phyloP scores from a whole-genome alignment of 331 rosid genomes.

The Malus hybrid region DNA sequence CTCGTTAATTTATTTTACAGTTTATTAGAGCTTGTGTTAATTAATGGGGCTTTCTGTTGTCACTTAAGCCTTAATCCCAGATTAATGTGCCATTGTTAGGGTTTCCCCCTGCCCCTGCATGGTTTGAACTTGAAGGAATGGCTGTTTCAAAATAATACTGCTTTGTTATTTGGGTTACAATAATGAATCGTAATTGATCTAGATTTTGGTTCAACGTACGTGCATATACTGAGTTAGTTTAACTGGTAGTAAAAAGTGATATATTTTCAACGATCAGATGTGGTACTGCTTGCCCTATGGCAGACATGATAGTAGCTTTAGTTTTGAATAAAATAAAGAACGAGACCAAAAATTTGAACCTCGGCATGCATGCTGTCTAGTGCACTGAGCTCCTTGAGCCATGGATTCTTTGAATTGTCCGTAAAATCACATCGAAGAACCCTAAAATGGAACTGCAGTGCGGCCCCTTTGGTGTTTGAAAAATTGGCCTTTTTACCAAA shows the following conservation, averaged over 20 bases:
- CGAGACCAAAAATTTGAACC: not conserved
- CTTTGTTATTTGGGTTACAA: not conserved
- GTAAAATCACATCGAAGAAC: not conserved
- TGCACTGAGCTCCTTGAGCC: not conserved
- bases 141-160: not conserved
- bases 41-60: not conserved
- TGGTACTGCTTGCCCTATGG: not conserved
- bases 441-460: not conserved
- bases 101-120: not conserved
- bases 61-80: not conserved
- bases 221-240: not conserved
- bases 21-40: not conserved
- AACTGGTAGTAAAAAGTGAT: not conserved
- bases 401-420: not conserved
- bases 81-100: not conserved
- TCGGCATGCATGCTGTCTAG: not conserved
- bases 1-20: not conserved
- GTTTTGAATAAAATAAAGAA: not conserved
- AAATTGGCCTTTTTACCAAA: not conserved
- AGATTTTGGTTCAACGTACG: not conserved
- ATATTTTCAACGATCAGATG: constrained; percentile 8
- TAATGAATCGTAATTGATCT: not conserved
- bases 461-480: not conserved
- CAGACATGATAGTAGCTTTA: not conserved
- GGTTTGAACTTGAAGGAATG: not conserved